phyloP scores from a whole-genome alignment of 2,329 filamentous ascomycete species.

The Epichloe hybrida region DNA sequence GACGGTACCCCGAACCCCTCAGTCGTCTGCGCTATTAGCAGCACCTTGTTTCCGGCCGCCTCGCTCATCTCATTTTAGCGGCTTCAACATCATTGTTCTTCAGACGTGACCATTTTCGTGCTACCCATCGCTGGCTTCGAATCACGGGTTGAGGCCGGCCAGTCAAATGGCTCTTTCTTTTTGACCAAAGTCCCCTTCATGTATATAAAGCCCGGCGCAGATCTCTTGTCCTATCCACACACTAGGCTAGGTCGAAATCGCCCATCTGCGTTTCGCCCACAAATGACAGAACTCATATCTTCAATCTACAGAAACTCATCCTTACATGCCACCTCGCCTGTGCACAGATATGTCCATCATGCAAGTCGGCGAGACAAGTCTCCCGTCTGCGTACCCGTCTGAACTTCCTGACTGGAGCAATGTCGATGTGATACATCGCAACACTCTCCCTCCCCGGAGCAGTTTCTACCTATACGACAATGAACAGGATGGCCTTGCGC shows the following conservation, averaged over 20 bases:
- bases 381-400: neutral
- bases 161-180: neutral
- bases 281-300: neutral
- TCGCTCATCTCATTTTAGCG: neutral
- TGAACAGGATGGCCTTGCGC: slow-evolving; percentile 33
- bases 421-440: slow-evolving; percentile 43
- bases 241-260: too few species aligned
- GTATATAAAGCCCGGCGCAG: neutral
- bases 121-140: neutral
- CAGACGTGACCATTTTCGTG: neutral
- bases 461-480: slow-evolving; percentile 40
- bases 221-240: neutral
- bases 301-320: neutral
- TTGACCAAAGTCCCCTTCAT: too few species aligned
- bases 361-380: neutral
- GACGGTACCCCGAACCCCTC: neutral
- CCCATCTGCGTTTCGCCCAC: too few species aligned
- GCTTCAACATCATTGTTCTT: neutral
- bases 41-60: neutral
- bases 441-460: slow-evolving; percentile 40
- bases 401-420: slow-evolving; percentile 46
- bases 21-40: too few species aligned
- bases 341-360: neutral
- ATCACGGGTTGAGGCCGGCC: neutral
- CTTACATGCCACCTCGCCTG: neutral